A percentile compares a stretch with the other conserved stretches of the same genome.
Evolutionary conservation across 1,139 yeast species (phyloP).

Genomic region (Nematodospora anomalae): DNA sequence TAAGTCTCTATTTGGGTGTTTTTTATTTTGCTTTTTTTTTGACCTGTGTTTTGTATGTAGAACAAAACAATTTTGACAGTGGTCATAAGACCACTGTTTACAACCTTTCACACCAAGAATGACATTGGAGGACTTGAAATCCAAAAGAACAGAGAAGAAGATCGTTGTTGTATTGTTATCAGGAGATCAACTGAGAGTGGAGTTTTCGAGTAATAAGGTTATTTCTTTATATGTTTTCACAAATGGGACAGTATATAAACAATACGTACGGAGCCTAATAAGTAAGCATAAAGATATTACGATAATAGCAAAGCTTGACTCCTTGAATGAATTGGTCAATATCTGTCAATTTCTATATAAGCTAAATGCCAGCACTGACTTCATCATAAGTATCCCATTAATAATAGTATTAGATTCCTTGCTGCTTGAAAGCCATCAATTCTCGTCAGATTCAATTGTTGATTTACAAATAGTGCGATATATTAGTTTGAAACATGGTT

Average conservation of each 20-base stretch:
- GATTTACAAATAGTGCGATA: conserved; percentile 57
- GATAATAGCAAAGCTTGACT: conserved; percentile 1
- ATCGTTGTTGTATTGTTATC: conserved; percentile 8
- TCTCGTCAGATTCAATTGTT: conserved; percentile 22
- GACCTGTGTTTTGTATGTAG: not conserved
- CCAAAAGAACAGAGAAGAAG: conserved; percentile 1
- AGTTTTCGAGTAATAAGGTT: conserved; percentile 11
- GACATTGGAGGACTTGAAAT: conserved; percentile 9
- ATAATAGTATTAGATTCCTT: conserved; percentile 20
- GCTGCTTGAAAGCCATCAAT: conserved; percentile 19
- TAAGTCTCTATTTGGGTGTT: not conserved
- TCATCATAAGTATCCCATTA: conserved; percentile 13
- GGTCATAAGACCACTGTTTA: not conserved
- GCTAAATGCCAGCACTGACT: not conserved
- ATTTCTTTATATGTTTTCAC: conserved; percentile 25
- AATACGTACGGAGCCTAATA: conserved; percentile 20
- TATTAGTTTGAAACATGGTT: conserved; percentile 44
- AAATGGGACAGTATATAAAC: conserved; percentile 20
- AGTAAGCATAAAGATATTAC: conserved; percentile 6
- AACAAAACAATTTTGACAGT: no score
- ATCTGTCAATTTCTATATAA: conserved; percentile 1
- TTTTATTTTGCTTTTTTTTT: conserved; percentile 1
- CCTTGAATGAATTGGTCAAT: conserved; percentile 1
- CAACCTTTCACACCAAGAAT: not conserved
- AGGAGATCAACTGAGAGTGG: conserved; percentile 12